phyloP scores from a whole-genome alignment of 2,329 filamentous ascomycete species.

The Xylariaceae sp. region DNA sequence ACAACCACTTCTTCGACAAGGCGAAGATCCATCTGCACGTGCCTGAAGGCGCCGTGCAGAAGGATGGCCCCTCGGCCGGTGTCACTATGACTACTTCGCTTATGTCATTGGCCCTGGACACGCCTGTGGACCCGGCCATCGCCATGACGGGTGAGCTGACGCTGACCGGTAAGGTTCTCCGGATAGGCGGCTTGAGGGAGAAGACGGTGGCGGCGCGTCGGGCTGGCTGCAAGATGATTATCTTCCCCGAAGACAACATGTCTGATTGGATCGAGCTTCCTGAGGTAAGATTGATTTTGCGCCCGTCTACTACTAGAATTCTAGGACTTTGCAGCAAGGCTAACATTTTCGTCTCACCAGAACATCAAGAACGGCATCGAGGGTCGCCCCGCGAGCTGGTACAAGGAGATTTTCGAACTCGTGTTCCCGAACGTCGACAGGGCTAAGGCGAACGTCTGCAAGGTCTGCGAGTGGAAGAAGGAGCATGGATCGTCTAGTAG shows the following conservation, averaged over 20 bases:
- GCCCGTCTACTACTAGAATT: conserved; percentile 1
- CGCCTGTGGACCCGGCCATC: conserved; percentile 73
- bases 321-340: not conserved
- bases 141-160: conserved; percentile 98
- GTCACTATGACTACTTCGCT: conserved; percentile 98
- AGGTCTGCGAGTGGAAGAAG: conserved; percentile 51
- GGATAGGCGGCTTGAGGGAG: conserved; percentile 89
- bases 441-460: conserved; percentile 69
- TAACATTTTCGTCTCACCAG: conserved; percentile 42
- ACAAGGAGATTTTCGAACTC: conserved; percentile 84
- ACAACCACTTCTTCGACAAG: conserved; percentile 94
- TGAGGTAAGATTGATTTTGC: conserved; percentile 59
- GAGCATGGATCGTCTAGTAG: conserved; percentile 39
- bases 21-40: conserved; percentile 94
- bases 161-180: conserved; percentile 89
- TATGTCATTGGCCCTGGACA: conserved; percentile 76
- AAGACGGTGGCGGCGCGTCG: conserved; percentile 94
- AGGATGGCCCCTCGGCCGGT: conserved; percentile 88
- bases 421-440: conserved; percentile 79
- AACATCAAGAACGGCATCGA: conserved; percentile 97
- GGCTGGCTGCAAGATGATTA: conserved; percentile 85
- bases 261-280: conserved; percentile 97
- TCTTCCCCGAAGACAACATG: conserved; percentile 93
- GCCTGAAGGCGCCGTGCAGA: conserved; percentile 90
- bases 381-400: conserved; percentile 88